Evolutionary conservation across 371 early-diverging fungal species (phyloP).

Genomic region (Neoconidiobolus thromboides): DNA sequence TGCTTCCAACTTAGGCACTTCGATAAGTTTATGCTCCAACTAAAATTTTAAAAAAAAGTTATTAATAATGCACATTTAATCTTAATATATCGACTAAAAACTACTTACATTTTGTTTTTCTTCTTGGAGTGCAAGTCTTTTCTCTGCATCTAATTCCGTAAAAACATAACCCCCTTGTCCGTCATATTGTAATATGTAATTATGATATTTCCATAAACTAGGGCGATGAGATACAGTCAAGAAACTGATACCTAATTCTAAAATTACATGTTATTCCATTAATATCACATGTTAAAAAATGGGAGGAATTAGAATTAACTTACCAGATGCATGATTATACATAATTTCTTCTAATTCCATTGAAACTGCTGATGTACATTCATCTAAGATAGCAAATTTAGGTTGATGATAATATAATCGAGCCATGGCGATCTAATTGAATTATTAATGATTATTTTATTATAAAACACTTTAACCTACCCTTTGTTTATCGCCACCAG

Average conservation of each 20-base stretch:
- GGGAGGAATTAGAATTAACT: slow-evolving; percentile 10
- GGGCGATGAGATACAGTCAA: slow-evolving; percentile 80
- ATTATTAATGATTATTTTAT: slow-evolving; percentile 9
- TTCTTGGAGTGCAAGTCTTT: slow-evolving; percentile 61
- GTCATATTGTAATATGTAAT: slow-evolving; percentile 63
- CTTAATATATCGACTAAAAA: slow-evolving; percentile 15
- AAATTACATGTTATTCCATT: slow-evolving; percentile 11
- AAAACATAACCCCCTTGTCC: slow-evolving; percentile 79
- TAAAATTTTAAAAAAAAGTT: slow-evolving; percentile 11
- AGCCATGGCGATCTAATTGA: slow-evolving; percentile 53
- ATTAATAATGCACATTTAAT: slow-evolving; percentile 7
- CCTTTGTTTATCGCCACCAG: slow-evolving; percentile 74
- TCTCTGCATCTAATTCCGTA: slow-evolving; percentile 68
- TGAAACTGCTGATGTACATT: slow-evolving; percentile 81
- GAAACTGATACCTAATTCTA: slow-evolving; percentile 59
- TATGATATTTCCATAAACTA: slow-evolving; percentile 73
- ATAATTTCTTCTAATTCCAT: slow-evolving; percentile 76
- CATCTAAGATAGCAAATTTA: slow-evolving; percentile 73
- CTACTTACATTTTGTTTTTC: slow-evolving; percentile 34
- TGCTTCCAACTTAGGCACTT: slow-evolving; percentile 44
- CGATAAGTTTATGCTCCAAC: slow-evolving; percentile 49
- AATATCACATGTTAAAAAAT: slow-evolving; percentile 12
- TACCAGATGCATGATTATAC: slow-evolving; percentile 68
- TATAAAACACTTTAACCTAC: slow-evolving; percentile 13
- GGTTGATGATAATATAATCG: slow-evolving; percentile 81